Percentiles rank a stretch among this genome's conserved stretches.
Conservation (phyloP, 352 stramenopile species). For the Aphanomyces euteiches region DNA sequence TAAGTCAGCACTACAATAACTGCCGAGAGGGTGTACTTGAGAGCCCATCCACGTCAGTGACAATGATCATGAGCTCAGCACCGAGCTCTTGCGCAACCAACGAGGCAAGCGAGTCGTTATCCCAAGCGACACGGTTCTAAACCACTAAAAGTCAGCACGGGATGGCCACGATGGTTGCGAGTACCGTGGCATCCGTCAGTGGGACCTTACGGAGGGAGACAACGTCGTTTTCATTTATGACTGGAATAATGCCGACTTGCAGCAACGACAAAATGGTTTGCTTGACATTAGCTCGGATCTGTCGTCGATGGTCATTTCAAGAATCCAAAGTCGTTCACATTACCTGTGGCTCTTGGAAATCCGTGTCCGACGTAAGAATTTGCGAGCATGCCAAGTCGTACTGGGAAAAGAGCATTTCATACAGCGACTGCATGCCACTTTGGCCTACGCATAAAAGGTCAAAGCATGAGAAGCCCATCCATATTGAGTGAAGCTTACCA, state of each 20-base stretch:
- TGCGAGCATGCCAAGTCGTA: constrained; percentile 81
- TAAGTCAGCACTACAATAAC: neutral
- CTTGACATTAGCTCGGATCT: constrained; percentile 56
- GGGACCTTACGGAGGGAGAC: constrained; percentile 64
- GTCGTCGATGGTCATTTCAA: neutral
- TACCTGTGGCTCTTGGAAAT: constrained; percentile 57
- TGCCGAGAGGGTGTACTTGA: constrained; percentile 32
- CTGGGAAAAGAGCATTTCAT: constrained; percentile 83
- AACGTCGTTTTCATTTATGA: constrained; percentile 86
- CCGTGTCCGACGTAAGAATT: constrained; percentile 69
- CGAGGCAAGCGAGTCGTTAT: constrained; percentile 81
- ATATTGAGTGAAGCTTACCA: constrained; percentile 6
- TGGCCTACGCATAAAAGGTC: constrained; percentile 47
- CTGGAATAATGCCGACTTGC: constrained; percentile 76
- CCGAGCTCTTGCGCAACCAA: constrained; percentile 68
- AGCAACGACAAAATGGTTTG: constrained; percentile 59
- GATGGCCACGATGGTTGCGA: neutral
- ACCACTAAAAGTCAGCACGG: neutral
- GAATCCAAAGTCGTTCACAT: constrained; percentile 27
- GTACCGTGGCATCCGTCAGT: constrained; percentile 42
- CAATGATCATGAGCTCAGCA: constrained; percentile 70
- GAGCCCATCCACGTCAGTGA: constrained; percentile 72
- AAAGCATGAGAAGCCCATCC: neutral
- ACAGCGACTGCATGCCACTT: constrained; percentile 76
- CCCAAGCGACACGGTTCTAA: constrained; percentile 64